These are phyloP conservation scores for Aspergillus leporis DNA, from an alignment of 495 filamentous ascomycete genomes.

Conservation along the genomic window DNA sequence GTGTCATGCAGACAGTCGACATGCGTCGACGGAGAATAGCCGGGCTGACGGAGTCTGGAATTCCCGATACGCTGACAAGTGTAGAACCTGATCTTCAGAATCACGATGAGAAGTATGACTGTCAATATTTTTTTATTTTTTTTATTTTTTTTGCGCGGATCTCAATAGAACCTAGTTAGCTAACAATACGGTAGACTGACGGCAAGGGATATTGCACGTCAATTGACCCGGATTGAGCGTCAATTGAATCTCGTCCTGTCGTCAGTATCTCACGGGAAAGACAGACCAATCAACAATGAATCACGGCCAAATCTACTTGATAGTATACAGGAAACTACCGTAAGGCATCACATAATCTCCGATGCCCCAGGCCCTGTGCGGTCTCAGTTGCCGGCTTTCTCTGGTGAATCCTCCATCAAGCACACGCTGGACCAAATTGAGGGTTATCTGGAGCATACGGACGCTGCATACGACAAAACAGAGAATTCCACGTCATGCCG, in stretches of 20 bases:
- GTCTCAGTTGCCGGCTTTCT: slow-evolving; percentile 17
- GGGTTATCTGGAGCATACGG: slow-evolving; percentile 24
- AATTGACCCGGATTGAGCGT: slow-evolving; percentile 16
- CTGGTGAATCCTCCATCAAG: slow-evolving; percentile 29
- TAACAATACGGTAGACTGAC: slow-evolving; percentile 1
- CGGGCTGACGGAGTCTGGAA: background rate
- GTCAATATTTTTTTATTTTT: too few species aligned
- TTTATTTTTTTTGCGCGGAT: background rate
- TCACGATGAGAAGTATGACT: background rate
- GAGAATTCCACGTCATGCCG: slow-evolving; percentile 13
- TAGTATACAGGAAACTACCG: background rate
- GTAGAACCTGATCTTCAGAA: background rate
- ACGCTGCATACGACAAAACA: slow-evolving; percentile 15
- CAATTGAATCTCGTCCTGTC: slow-evolving; percentile 9
- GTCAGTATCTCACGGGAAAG: background rate
- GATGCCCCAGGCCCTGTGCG: background rate
- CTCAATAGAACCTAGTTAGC: background rate
- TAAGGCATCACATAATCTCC: background rate
- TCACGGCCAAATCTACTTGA: background rate
- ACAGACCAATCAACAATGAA: background rate
- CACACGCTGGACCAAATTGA: slow-evolving; percentile 28
- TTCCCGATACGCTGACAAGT: background rate
- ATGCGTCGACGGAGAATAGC: slow-evolving; percentile 25
- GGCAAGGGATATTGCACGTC: slow-evolving; percentile 7
- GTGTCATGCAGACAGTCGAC: slow-evolving; percentile 19